These are phyloP conservation scores for Cephaloascus albidus DNA, from an alignment of 805 yeast genomes.

Conservation along the genomic window DNA sequence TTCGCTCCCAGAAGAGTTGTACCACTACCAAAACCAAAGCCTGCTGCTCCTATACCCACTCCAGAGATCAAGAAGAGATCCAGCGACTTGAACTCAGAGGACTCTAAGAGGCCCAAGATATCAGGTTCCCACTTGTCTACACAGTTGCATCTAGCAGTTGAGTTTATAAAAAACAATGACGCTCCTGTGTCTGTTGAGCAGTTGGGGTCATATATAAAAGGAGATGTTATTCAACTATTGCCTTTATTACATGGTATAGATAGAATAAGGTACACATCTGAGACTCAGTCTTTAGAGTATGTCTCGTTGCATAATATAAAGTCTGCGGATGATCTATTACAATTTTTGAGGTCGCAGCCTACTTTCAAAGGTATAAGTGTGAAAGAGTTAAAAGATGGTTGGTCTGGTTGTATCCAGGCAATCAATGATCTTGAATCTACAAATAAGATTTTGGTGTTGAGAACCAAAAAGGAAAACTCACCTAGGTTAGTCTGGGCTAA, in stretches of 20 bases:
- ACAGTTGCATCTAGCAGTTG: constrained; percentile 84
- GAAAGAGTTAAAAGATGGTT: constrained; percentile 79
- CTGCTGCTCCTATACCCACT: constrained; percentile 1
- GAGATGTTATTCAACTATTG: constrained; percentile 50
- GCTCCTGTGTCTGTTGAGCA: constrained; percentile 59
- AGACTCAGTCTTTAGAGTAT: constrained; percentile 65
- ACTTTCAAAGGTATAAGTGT: constrained; percentile 85
- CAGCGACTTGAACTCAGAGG: constrained; percentile 5
- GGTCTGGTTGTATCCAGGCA: constrained; percentile 83
- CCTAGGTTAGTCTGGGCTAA: constrained; percentile 94
- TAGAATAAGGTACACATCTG: constrained; percentile 61
- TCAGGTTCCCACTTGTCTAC: constrained; percentile 71
- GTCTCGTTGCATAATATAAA: constrained; percentile 84
- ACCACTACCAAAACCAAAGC: constrained; percentile 1
- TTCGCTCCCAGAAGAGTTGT: constrained; percentile 22
- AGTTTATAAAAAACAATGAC: constrained; percentile 69
- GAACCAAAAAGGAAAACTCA: constrained; percentile 87
- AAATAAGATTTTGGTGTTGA: constrained; percentile 68
- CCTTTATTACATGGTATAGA: constrained; percentile 69
- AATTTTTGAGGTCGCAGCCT: constrained; percentile 67
- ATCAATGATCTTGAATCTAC: constrained; percentile 72
- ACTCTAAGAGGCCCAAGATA: constrained; percentile 14
- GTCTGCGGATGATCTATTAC: constrained; percentile 66
- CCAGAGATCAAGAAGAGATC: constrained; percentile 8
- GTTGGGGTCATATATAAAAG: constrained; percentile 57